Evolutionary conservation across 2,329 filamentous ascomycete species (phyloP).

Genomic region (Laburnicola sp.): DNA sequence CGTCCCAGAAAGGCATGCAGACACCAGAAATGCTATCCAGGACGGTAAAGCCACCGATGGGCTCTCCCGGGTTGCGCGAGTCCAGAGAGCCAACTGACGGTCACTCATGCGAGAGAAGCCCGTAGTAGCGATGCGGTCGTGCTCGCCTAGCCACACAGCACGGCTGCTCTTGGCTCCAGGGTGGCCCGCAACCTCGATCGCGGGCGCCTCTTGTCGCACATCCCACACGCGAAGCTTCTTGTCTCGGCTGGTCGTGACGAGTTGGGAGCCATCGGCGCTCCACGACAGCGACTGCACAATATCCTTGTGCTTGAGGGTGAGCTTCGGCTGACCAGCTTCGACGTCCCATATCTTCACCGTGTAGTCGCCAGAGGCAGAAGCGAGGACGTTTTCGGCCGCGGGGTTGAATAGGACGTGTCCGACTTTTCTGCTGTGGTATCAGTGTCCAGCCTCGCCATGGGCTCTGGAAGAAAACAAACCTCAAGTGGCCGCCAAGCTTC

Average conservation of each 20-base stretch:
- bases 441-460: slow-evolving; percentile 11
- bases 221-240: slow-evolving; percentile 99
- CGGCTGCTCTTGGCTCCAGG: slow-evolving; percentile 96
- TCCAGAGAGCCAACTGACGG: slow-evolving; percentile 94
- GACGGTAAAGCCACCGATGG: slow-evolving; percentile 85
- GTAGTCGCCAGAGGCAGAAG: slow-evolving; percentile 92
- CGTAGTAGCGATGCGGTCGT: slow-evolving; percentile 92
- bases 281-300: slow-evolving; percentile 95
- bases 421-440: slow-evolving; percentile 70
- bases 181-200: slow-evolving; percentile 83
- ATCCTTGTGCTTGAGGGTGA: slow-evolving; percentile 82
- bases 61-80: slow-evolving; percentile 74
- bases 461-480: slow-evolving; percentile 55
- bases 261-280: slow-evolving; percentile 83
- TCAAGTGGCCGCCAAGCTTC: slow-evolving; percentile 83
- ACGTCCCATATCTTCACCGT: slow-evolving; percentile 97
- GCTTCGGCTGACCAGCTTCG: slow-evolving; percentile 70
- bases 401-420: slow-evolving; percentile 98
- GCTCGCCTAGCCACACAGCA: slow-evolving; percentile 95
- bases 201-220: slow-evolving; percentile 85
- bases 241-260: slow-evolving; percentile 93
- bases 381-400: slow-evolving; percentile 90
- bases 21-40: slow-evolving; percentile 96
- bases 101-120: slow-evolving; percentile 99
- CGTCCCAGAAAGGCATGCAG: slow-evolving; percentile 98